Base-by-base conservation (phyloP, 1,284 basidiomycete species). In the Schizophyllum amplum region DNA sequence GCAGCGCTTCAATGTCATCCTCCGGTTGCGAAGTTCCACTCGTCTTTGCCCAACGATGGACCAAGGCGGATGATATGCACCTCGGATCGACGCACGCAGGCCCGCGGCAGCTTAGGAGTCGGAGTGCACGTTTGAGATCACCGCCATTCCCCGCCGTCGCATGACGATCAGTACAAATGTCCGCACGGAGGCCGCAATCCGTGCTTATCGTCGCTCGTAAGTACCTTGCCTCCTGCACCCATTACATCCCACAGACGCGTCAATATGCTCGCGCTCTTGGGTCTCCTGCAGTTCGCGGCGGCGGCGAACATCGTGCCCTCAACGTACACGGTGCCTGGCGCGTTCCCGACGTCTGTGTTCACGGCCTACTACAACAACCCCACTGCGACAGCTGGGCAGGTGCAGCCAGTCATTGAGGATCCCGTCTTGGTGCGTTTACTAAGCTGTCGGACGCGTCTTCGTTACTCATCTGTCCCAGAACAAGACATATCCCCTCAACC, bases 361-460 rank as follows among this genome's bases (percentile, higher is more conserved):
- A 64, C 71, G n/a, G 66, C 76, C 59, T 90, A 89, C 68, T 87
- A 84, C 69, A 87, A 89, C 66, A 70, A 78, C 60, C 86, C 88
- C 22, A 88, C 85, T 4, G 83, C 79, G 33, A 88, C 86, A 1
- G 57, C 58, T 1, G 55, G 54, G 2, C 61, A 62, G 11, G 59
- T 79, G 0, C 82, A 85, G 66, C 84, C 83, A 21, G 71, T 83
- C 53, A 77, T 85, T 51, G 74, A 80, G 4, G 82, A 86, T 61
- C 78, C 80, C 3, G 75, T 85, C 5, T 69, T 72, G 25, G 83
- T 80, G 63, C 59, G 73, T 47, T 22, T 47, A 27, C 11, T 9
- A 42, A 9, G 5, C 24, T 21, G 7, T 51, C 42, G 11, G 24
- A 23, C 7, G 22, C 13, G n/a, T 51, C 51, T 50, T 51, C 24